Evolutionary conservation across 1,284 basidiomycete species (phyloP).

Genomic region (Trametes hirsuta): DNA sequence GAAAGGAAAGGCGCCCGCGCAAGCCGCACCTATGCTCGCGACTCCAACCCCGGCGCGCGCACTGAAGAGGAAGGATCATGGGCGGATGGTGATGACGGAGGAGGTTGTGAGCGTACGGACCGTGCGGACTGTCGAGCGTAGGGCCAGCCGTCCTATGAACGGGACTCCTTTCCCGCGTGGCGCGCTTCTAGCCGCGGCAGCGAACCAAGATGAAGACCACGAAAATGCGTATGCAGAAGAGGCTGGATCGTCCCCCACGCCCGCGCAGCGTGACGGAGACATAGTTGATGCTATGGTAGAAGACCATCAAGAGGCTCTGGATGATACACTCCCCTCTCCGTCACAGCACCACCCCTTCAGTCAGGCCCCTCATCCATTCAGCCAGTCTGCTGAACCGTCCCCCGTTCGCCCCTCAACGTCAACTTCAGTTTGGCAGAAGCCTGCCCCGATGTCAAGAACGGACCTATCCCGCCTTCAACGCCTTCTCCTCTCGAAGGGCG

Average conservation of each 20-base stretch:
- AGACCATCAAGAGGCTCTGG: neutral
- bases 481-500: slow-evolving; percentile 1
- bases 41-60: slow-evolving; percentile 16
- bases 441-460: neutral
- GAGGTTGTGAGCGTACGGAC: slow-evolving; percentile 16
- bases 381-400: neutral
- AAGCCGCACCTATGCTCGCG: neutral
- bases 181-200: neutral
- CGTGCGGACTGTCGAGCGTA: slow-evolving; percentile 14
- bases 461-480: slow-evolving; percentile 13
- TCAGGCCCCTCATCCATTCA: slow-evolving; percentile 17
- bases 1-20: neutral
- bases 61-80: slow-evolving; percentile 22
- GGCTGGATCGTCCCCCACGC: neutral
- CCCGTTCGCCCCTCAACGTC: neutral
- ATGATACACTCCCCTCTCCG: neutral
- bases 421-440: neutral
- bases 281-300: neutral
- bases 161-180: slow-evolving; percentile 1
- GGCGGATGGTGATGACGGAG: slow-evolving; percentile 12
- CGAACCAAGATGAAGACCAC: neutral
- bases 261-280: neutral
- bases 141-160: neutral
- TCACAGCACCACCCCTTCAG: slow-evolving; percentile 28
- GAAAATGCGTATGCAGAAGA: neutral